Evolutionary conservation across 345 rosid genomes (phyloP).

Genomic region (Salix caprea): DNA sequence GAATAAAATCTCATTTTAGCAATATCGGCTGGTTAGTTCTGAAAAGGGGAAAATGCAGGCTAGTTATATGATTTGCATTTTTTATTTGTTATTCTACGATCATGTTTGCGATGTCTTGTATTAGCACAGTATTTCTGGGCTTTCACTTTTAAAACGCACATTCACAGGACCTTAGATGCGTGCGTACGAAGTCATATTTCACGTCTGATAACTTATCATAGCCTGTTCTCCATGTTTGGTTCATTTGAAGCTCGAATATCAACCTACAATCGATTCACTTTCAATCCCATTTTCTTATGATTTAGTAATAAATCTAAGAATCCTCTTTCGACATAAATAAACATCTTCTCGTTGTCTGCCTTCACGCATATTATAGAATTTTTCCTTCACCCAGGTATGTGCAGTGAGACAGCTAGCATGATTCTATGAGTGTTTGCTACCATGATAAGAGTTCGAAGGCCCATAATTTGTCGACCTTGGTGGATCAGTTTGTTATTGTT

Average conservation of each 20-base stretch:
- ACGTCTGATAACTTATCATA: neutral
- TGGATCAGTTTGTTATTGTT: neutral
- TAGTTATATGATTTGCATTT: neutral
- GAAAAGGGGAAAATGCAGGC: neutral
- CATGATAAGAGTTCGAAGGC: neutral
- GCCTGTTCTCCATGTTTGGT: neutral
- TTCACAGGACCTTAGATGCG: neutral
- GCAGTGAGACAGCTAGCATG: neutral
- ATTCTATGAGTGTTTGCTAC: neutral
- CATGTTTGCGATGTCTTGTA: neutral
- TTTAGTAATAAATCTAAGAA: neutral
- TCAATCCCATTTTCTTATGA: neutral
- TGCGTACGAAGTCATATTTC: neutral
- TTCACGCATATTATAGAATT: neutral
- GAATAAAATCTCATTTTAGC: neutral
- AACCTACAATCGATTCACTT: neutral
- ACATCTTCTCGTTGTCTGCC: neutral
- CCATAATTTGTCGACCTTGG: neutral
- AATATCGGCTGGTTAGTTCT: neutral
- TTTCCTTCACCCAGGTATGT: neutral
- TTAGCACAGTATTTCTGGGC: neutral
- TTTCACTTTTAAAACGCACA: neutral
- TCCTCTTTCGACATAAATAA: neutral
- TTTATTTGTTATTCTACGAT: neutral
- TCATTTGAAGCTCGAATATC: neutral